phyloP scores from a whole-genome alignment of 108 stramenopile species.

The Cyclotella sp. region DNA sequence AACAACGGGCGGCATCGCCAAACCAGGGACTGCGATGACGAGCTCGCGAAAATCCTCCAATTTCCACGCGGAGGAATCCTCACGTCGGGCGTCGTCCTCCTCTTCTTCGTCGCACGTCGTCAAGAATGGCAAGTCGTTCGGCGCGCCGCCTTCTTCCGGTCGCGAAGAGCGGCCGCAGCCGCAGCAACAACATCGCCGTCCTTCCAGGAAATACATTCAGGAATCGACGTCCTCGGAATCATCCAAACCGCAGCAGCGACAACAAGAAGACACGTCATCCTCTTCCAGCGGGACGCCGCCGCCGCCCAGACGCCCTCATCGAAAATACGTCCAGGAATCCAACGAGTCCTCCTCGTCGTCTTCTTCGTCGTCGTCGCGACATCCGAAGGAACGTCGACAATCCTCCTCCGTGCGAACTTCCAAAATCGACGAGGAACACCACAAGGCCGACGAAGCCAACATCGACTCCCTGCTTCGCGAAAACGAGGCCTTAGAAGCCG shows the following conservation, averaged over 20 bases:
- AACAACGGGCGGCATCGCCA: background rate
- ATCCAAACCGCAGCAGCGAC: too few species aligned
- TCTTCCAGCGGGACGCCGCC: too few species aligned
- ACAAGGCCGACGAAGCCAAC: background rate
- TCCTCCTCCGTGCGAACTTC: background rate
- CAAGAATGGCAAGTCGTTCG: background rate
- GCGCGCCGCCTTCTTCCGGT: background rate
- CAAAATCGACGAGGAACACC: background rate
- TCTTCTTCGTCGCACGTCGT: background rate
- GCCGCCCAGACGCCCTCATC: too few species aligned
- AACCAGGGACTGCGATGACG: background rate
- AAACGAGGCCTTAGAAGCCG: constrained; percentile 9
- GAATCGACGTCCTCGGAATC: background rate
- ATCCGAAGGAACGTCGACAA: background rate
- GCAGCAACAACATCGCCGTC: background rate
- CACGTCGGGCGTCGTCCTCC: background rate
- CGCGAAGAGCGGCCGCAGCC: background rate
- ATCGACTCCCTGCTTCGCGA: background rate
- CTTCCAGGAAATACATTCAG: constrained; percentile 1
- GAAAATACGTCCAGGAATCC: too few species aligned
- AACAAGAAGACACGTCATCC: too few species aligned
- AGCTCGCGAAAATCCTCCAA: background rate
- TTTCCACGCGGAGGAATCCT: background rate
- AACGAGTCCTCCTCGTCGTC: too few species aligned
- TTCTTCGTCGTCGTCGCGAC: background rate